phyloP scores from a whole-genome alignment of 2,329 filamentous ascomycete species.

The Tolypocladium pustulatum region DNA sequence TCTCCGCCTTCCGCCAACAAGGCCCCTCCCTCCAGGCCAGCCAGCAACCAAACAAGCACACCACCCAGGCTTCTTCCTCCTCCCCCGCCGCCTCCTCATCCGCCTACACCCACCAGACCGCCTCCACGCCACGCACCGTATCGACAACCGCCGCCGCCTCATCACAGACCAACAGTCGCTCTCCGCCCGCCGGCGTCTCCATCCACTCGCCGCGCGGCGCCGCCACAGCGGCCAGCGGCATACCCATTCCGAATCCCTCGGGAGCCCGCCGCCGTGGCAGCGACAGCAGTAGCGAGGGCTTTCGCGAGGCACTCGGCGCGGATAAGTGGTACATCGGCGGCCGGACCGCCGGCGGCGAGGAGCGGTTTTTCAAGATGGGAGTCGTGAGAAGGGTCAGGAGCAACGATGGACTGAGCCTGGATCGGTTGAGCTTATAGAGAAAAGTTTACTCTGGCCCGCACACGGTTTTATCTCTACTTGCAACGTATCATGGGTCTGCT shows the following conservation, averaged over 20 bases:
- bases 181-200: constrained; percentile 16
- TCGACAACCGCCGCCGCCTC: constrained; percentile 11
- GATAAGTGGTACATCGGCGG: constrained; percentile 81
- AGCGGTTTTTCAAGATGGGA: constrained; percentile 71
- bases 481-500: constrained; percentile 4
- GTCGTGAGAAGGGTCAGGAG: constrained; percentile 65
- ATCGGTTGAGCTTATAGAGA: constrained; percentile 60
- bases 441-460: background rate
- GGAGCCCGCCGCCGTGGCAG: constrained; percentile 49
- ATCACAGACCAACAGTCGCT: constrained; percentile 12
- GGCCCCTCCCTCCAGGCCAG: constrained; percentile 23
- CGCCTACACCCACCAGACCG: constrained; percentile 10
- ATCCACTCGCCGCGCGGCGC: constrained; percentile 17
- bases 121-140: constrained; percentile 10
- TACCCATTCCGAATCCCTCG: constrained; percentile 30
- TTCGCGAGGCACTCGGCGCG: constrained; percentile 58
- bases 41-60: constrained; percentile 25
- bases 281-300: constrained; percentile 66
- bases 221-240: constrained; percentile 8
- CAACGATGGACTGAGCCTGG: constrained; percentile 63
- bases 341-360: constrained; percentile 64
- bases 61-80: constrained; percentile 15
- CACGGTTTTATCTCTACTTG: background rate
- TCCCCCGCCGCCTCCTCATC: constrained; percentile 16
- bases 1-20: constrained; percentile 43